Base-by-base conservation (phyloP, 2,329 filamentous ascomycete genomes). In the Cordyceps javanica region DNA sequence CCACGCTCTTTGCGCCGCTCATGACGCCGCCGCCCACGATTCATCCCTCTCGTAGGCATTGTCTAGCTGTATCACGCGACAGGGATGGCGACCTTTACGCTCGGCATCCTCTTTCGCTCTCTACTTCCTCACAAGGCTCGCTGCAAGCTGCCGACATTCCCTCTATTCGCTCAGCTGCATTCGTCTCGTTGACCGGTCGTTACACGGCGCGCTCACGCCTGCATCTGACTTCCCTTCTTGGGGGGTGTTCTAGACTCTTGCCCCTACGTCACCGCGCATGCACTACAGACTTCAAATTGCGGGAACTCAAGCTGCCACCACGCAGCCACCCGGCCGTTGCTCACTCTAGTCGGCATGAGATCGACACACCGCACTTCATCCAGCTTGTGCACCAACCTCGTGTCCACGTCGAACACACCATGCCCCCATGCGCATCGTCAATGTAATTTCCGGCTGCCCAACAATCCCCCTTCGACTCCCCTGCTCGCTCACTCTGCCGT, bases 231-330 rank as follows among this genome's bases (percentile, higher is more conserved):
- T 19, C 16, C 53, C 41, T 48, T 55, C 42, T n/a, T 16, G 25
- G 23, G 53, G 25, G 10, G 53, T 30, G 53, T 55, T 55, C 53
- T 55, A 55, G 53, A 55, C 53, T 55, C 52, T 36, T 28, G 23
- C 42, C 23, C 42, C 53, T 36, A 55, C 53, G 53, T 55, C 53
- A 55, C 21, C 34, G 53, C n/a, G 53, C 53, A 46, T 55, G 34
- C 32, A 23, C 53, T 55, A 44, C 21, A 23, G 38, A 11, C 53
- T 39, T 16, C 53, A 55, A 46, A 39, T 28, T 48, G 53, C 53
- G 53, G 53, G 53, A 46, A 55, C 53, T 34, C 4, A 21, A 19
- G 7, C 25, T 32, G 26, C 39, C 41, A 38, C 51, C 39, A 45
- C 39, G 28, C 38, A 11, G 26, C 51, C 26, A 25, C 32, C 41